Percentiles rank a stretch among this genome's conserved stretches.
phyloP scores from a whole-genome alignment of 2,329 filamentous ascomycete species.

The Alternaria triticimaculans region DNA sequence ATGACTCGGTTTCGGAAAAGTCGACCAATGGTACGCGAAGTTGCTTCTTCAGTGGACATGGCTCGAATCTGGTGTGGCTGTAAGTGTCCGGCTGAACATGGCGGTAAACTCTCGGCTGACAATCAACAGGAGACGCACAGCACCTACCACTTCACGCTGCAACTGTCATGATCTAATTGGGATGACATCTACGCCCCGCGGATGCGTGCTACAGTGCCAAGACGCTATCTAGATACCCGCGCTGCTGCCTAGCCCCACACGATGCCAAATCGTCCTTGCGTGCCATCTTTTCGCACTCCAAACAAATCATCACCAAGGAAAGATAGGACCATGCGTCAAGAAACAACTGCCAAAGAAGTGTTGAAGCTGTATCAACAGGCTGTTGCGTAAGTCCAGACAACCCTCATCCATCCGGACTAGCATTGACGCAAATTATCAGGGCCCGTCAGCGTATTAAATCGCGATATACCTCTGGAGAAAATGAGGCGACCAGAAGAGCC shows the following conservation, averaged over 20 bases:
- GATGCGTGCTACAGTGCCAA: neutral
- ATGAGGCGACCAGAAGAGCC: neutral
- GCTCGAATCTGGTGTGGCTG: neutral
- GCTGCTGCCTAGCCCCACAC: neutral
- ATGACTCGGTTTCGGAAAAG: neutral
- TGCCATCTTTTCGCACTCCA: accelerated
- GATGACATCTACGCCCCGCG: neutral
- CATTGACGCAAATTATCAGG: neutral
- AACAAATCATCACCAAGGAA: neutral
- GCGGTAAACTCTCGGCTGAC: neutral
- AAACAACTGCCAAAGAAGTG: neutral
- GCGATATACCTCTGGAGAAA: neutral
- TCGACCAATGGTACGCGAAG: neutral
- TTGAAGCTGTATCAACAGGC: neutral
- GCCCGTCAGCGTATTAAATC: neutral
- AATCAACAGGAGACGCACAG: neutral
- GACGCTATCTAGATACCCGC: neutral
- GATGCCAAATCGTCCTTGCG: neutral
- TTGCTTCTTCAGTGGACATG: neutral
- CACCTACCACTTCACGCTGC: neutral
- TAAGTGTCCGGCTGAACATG: neutral
- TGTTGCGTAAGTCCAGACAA: neutral
- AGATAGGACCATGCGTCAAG: neutral
- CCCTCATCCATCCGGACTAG: neutral
- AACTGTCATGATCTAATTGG: neutral